phyloP scores from a whole-genome alignment of 2,329 filamentous ascomycete species.

The Aspergillus udagawae region DNA sequence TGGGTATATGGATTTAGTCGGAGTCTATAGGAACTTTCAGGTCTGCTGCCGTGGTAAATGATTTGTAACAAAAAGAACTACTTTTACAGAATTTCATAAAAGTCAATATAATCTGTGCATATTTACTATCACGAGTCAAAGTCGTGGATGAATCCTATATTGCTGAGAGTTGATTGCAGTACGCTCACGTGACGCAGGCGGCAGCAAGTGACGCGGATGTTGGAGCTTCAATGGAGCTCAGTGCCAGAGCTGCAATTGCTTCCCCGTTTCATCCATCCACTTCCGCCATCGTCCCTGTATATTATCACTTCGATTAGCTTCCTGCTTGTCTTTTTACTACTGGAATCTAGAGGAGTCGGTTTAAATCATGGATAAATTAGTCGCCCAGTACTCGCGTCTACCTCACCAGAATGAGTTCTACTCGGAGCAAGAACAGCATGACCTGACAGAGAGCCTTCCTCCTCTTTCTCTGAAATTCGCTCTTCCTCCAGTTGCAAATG shows the following conservation, averaged over 20 bases:
- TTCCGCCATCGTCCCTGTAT: slow-evolving; percentile 4
- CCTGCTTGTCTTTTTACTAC: background rate
- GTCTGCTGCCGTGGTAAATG: background rate
- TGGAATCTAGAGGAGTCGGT: background rate
- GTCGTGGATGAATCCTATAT: background rate
- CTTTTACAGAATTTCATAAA: background rate
- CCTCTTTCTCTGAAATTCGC: slow-evolving; percentile 88
- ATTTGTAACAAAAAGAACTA: background rate
- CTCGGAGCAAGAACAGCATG: slow-evolving; percentile 68
- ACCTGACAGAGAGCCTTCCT: slow-evolving; percentile 66
- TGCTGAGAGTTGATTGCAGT: background rate
- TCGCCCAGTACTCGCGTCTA: slow-evolving; percentile 84
- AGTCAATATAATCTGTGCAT: background rate
- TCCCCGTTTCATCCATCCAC: slow-evolving; percentile 12
- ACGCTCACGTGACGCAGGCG: slow-evolving; percentile 30
- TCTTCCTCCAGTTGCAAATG: slow-evolving; percentile 87
- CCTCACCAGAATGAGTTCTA: slow-evolving; percentile 69
- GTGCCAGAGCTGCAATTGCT: slow-evolving; percentile 16
- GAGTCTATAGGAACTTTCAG: background rate
- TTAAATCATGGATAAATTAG: slow-evolving; percentile 77
- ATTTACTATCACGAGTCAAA: background rate
- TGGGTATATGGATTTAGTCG: background rate
- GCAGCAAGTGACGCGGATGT: slow-evolving; percentile 34
- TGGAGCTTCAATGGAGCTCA: slow-evolving; percentile 25
- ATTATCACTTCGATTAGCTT: slow-evolving; percentile 1